A percentile compares a stretch with the other conserved stretches of the same genome.
These are phyloP conservation scores for Euphrasia confusa DNA, from an alignment of 257 asterid genomes.

Conservation along the genomic window DNA sequence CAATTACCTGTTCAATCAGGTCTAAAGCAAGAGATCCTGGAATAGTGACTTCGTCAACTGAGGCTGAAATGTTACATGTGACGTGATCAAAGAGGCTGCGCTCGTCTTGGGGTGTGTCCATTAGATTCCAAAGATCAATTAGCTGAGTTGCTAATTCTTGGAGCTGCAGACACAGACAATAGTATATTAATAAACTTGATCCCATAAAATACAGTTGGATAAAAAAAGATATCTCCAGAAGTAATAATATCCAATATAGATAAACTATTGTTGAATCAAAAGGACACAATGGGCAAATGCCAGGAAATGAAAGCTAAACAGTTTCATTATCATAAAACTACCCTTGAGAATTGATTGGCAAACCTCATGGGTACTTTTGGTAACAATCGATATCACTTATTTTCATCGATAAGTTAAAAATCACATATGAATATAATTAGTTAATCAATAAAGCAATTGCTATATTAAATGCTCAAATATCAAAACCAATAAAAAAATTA, in stretches of 20 bases:
- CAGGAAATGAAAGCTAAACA: background rate
- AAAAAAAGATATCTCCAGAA: slow-evolving; percentile 5
- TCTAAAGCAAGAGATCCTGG: slow-evolving; percentile 90
- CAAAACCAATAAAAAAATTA: too few species aligned
- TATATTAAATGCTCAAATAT: too few species aligned
- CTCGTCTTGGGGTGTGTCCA: slow-evolving; percentile 87
- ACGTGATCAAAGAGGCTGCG: slow-evolving; percentile 56
- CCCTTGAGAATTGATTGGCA: too few species aligned
- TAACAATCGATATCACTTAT: too few species aligned
- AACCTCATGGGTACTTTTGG: too few species aligned
- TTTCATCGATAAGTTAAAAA: background rate
- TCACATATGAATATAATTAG: slow-evolving; percentile 7
- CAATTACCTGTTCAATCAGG: slow-evolving; percentile 73
- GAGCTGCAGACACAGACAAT: slow-evolving; percentile 53
- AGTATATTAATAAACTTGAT: slow-evolving; percentile 13
- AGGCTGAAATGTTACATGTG: slow-evolving; percentile 73
- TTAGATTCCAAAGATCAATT: slow-evolving; percentile 94
- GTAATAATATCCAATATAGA: background rate
- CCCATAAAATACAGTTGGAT: background rate
- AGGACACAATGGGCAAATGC: slow-evolving; percentile 11
- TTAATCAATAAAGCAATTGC: background rate
- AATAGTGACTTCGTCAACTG: slow-evolving; percentile 75
- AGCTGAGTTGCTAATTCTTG: slow-evolving; percentile 91
- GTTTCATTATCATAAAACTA: too few species aligned
- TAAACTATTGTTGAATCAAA: background rate